Base-by-base conservation (phyloP, 441 rosid genomes). In the Populus hybrid region DNA sequence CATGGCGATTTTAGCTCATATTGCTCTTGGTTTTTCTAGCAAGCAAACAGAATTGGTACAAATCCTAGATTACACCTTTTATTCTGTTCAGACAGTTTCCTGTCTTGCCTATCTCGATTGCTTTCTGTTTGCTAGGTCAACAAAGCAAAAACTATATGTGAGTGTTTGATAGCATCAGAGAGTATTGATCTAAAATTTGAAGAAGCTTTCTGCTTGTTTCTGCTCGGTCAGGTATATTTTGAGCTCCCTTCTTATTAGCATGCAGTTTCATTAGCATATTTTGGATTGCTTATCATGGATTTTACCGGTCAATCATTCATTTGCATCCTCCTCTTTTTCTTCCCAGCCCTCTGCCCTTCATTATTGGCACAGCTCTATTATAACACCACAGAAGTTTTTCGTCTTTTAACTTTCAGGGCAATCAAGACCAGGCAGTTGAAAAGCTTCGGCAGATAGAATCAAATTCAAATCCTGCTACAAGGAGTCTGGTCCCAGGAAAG, bases 121-220 rank as follows among this genome's bases (percentile, higher is more conserved):
- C 36, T 65, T 84, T 18, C 67, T 50, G 67, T 79, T 75, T 24
- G 83, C 82, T 84, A 95, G 98, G 90, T 93, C 81, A 84, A 81
- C 77, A 91, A 89, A 89, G 97, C 98, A 79, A 93, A 85, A 81
- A 74, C 69, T 77, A 87, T 93, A 65, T 92, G 93, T 3, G 97
- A 92, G 70, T 91, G 97, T 84, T 89, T 95, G 83, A 88, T 89
- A 73, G 83, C 93, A 81, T 91, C 97, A 31, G 99, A 93, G 74
- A 91, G 95, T 71, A 77, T 86, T 76, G 97, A 91, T 90, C 87
- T 95, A 68, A 95, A 92, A 86, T 90, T 90, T 87, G 99, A 95
- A 86, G 95, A 91, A 82, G 88, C 93, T 45, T 84, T 93, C 74
- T 93, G 97, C 88, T 77, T 80, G 78, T 93, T 91, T 84, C 93